These are phyloP conservation scores for Uronychia setigera DNA, from an alignment of 73 alveolate species.

Conservation along the genomic window DNA sequence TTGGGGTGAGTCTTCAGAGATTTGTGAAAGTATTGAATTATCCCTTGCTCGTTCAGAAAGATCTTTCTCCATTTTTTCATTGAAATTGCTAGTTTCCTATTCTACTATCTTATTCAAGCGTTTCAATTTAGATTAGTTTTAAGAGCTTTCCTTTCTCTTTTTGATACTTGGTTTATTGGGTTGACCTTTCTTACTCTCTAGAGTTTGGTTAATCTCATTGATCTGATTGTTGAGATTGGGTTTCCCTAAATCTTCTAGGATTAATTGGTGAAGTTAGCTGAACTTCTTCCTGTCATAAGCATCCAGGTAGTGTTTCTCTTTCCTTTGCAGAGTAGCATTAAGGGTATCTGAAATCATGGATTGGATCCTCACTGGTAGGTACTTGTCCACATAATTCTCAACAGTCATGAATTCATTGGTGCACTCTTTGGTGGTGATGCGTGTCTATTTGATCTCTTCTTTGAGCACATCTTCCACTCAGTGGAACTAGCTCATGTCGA, in stretches of 20 bases:
- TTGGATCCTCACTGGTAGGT: constrained; percentile 21
- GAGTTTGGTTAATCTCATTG: not conserved
- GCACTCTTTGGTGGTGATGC: not conserved
- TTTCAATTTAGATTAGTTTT: no score
- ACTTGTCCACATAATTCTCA: constrained; percentile 21
- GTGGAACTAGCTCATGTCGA: not conserved
- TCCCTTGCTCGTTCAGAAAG: no score
- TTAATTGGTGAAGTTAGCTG: not conserved
- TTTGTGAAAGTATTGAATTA: no score
- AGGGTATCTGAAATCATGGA: constrained; percentile 15
- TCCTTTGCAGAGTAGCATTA: not conserved
- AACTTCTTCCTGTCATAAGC: not conserved
- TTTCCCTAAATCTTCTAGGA: not conserved
- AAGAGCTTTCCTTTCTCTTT: no score
- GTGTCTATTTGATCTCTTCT: not conserved
- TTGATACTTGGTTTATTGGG: no score
- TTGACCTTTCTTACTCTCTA: no score
- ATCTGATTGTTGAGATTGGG: not conserved
- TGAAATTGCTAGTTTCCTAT: no score
- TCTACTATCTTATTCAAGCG: no score
- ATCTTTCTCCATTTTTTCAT: no score
- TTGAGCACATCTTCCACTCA: not conserved
- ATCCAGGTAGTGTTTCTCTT: not conserved
- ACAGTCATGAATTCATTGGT: constrained; percentile 1
- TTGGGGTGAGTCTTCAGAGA: no score